phyloP scores from a whole-genome alignment of 768 basidiomycete genomes.

The Omphalotus guepiniiformis region DNA sequence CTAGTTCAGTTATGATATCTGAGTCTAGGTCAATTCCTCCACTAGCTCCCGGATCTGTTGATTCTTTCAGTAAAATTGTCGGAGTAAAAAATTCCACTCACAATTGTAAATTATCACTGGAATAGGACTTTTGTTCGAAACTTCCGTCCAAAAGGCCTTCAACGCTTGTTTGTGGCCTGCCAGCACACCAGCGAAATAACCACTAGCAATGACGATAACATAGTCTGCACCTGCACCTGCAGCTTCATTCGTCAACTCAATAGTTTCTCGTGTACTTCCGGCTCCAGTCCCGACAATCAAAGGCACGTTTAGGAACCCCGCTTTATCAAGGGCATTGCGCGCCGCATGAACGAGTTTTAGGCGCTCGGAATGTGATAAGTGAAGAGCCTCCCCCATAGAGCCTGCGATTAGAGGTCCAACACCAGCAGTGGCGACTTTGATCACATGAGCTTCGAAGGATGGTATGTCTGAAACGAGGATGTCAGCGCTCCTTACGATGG shows the following conservation, averaged over 20 bases:
- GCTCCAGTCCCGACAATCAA: conserved; percentile 82
- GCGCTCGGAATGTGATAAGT: conserved; percentile 67
- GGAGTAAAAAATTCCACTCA: conserved; percentile 32
- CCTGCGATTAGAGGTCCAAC: conserved; percentile 72
- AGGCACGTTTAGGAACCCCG: conserved; percentile 54
- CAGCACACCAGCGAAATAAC: conserved; percentile 82
- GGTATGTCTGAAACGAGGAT: conserved; percentile 47
- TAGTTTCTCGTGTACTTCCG: conserved; percentile 78
- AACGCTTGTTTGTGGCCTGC: conserved; percentile 58
- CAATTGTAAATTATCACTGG: conserved; percentile 90
- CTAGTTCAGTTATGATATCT: conserved; percentile 79
- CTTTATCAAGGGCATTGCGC: conserved; percentile 66
- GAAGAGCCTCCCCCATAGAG: conserved; percentile 84
- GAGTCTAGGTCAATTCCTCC: conserved; percentile 92
- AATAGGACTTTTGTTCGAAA: conserved; percentile 75
- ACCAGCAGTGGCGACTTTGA: conserved; percentile 59
- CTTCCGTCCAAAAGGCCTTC: conserved; percentile 75
- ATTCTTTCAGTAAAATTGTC: conserved; percentile 12
- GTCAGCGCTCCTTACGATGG: conserved; percentile 9
- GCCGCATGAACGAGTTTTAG: conserved; percentile 58
- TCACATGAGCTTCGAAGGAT: conserved; percentile 64
- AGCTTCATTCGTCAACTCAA: conserved; percentile 71
- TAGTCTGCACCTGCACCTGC: conserved; percentile 85
- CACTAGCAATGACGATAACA: conserved; percentile 79
- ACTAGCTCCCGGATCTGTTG: conserved; percentile 75